phyloP scores from a whole-genome alignment of 1,139 yeast species.

The Blastobotrys niveus region DNA sequence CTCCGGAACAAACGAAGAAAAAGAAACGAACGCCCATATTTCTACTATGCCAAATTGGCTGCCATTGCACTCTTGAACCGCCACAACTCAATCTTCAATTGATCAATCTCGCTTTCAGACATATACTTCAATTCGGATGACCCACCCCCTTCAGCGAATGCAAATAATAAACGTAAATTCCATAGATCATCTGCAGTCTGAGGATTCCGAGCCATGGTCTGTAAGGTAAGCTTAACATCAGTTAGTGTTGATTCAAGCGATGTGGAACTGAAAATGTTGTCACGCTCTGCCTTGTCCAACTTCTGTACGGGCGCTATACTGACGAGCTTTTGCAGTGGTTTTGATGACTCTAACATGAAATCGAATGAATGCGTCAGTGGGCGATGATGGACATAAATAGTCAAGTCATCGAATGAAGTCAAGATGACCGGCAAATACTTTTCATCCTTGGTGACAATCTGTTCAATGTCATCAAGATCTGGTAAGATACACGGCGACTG shows the following conservation, averaged over 20 bases:
- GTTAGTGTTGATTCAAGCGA: conserved; percentile 40
- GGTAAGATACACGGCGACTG: conserved; percentile 69
- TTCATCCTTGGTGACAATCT: conserved; percentile 40
- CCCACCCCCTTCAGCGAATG: conserved; percentile 48
- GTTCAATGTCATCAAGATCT: conserved; percentile 44
- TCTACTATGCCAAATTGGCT: too few relatives aligned
- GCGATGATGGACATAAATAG: conserved; percentile 1
- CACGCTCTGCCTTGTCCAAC: conserved; percentile 1
- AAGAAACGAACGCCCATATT: too few relatives aligned
- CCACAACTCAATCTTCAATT: conserved; percentile 17
- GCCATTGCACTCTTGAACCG: too few relatives aligned
- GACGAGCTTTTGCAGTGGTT: not conserved
- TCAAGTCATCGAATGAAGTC: conserved; percentile 1
- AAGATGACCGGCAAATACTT: conserved; percentile 44
- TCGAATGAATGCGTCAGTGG: conserved; percentile 11
- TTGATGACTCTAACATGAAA: not conserved
- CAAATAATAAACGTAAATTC: conserved; percentile 60
- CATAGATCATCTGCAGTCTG: conserved; percentile 51
- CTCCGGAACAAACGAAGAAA: too few relatives aligned
- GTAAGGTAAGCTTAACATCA: conserved; percentile 53
- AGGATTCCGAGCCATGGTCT: conserved; percentile 43
- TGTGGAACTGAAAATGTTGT: conserved; percentile 2
- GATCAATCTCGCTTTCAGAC: conserved; percentile 15
- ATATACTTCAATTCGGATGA: not conserved
- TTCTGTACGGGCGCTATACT: not conserved